These are phyloP conservation scores for Arctium minus DNA, from an alignment of 129 eudicot genomes.

Conservation along the genomic window DNA sequence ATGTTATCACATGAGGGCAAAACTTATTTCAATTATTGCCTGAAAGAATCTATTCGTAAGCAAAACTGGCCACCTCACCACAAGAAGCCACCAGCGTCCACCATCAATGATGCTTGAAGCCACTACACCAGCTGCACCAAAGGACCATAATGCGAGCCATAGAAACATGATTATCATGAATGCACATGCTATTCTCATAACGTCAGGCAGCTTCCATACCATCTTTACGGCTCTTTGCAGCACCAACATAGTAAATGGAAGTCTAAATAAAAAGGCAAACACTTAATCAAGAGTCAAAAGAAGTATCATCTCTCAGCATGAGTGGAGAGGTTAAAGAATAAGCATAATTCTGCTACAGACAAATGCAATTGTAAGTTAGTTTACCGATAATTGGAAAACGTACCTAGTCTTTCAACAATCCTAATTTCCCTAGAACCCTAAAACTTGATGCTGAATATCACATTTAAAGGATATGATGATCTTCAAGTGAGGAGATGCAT, in stretches of 20 bases:
- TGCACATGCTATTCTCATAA: conserved; percentile 60
- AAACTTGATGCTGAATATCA: background rate
- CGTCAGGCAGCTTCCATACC: conserved; percentile 87
- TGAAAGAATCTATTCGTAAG: conserved; percentile 6
- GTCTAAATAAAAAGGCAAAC: conserved; percentile 31
- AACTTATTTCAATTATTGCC: background rate
- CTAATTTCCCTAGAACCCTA: too few species aligned
- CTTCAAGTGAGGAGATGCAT: background rate
- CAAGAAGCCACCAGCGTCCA: conserved; percentile 98
- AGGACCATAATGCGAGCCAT: conserved; percentile 92
- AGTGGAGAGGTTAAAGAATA: background rate
- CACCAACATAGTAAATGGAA: conserved; percentile 89
- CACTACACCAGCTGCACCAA: conserved; percentile 91
- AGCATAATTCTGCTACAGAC: too few species aligned
- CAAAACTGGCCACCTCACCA: conserved; percentile 95
- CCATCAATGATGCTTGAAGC: conserved; percentile 78
- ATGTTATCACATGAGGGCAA: background rate
- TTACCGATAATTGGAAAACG: too few species aligned
- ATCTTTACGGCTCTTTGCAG: conserved; percentile 85
- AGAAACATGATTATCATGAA: conserved; percentile 78
- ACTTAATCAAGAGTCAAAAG: too few species aligned
- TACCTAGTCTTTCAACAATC: too few species aligned
- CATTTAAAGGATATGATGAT: background rate
- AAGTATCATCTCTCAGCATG: too few species aligned
- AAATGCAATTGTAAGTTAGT: too few species aligned